Base-by-base conservation (phyloP, 2,329 filamentous ascomycete genomes). In the Pseudocercospora pini-densiflorae region DNA sequence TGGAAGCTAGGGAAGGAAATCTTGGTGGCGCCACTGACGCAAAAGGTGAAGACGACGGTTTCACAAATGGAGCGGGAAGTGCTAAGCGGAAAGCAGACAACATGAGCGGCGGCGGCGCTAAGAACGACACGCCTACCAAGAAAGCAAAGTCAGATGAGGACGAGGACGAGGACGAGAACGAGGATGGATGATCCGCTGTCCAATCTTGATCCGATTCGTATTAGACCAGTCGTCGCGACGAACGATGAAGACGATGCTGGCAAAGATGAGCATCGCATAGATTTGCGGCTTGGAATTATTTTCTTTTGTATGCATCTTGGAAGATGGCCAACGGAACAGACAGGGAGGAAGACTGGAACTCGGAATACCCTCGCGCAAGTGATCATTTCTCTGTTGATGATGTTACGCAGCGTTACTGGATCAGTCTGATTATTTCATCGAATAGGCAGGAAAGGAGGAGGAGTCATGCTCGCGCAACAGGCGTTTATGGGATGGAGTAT, bases 1-100 rank as follows among this genome's bases (percentile, higher is more conserved):
- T 97, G 84, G 94, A 97, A 76, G 88, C 88, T 73, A 86, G 85
- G 57, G 87, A 87, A 73, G 82, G 67, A 75, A 60, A 75, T 72
- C 55, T 72, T 65, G 77, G 75, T 24, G 79, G 79, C 40, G 72
- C 65, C 24, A 74, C 73, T 54, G 78, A 81, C 70, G 79, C 80
- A 65, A 80, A 81, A 68, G 72, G 70, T 69, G 68, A 72, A 54
- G 57, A 81, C 79, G 64, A 72, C 74, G 60, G 55, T 55, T 59
- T 62, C 31, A 43, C 61, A 61, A 66, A 68, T 59, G 61, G 63
- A 62, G 63, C 65, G 55, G 61, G 77, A 76, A 53, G 78, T 78
- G 36, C 80, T 80, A 87, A 87, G 75, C 80, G 85, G 64, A 87
- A 86, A 74, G 84, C 84, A 53, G 79, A 79, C 62, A 79, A 80